phyloP scores from a whole-genome alignment of 805 yeast species.

The Candida oleophila region DNA sequence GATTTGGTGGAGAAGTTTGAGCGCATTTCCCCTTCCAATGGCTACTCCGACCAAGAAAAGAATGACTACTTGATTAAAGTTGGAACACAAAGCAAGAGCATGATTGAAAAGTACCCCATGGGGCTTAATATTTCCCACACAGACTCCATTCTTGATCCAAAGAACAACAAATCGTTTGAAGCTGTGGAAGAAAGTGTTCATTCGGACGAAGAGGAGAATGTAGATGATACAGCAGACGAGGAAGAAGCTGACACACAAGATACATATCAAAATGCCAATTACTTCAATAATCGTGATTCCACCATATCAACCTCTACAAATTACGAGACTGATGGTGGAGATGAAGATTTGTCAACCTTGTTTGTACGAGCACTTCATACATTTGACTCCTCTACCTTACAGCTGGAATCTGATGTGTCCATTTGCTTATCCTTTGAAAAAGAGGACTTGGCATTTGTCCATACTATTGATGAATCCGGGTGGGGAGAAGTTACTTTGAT shows the following conservation, averaged over 20 bases:
- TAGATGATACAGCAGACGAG: not conserved
- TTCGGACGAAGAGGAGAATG: not conserved
- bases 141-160: constrained; percentile 16
- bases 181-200: not conserved
- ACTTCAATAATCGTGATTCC: not conserved
- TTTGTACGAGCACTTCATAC: constrained; percentile 60
- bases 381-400: constrained; percentile 57
- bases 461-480: constrained; percentile 75
- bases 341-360: constrained; percentile 49
- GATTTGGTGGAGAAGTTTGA: constrained; percentile 24
- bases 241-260: not conserved
- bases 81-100: constrained; percentile 7
- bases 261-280: not conserved
- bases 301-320: not conserved
- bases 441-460: constrained; percentile 73
- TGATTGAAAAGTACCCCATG: constrained; percentile 14
- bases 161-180: constrained; percentile 5
- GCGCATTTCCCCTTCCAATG: constrained; percentile 8
- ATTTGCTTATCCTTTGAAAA: constrained; percentile 72
- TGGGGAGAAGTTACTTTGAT: constrained; percentile 85
- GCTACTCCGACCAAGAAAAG: constrained; percentile 15
- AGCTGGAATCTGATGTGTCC: constrained; percentile 63
- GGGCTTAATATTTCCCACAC: constrained; percentile 25
- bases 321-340: constrained; percentile 10
- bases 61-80: constrained; percentile 15